Base-by-base conservation (phyloP, 1,284 basidiomycete genomes). In the Puccinia polysora region DNA sequence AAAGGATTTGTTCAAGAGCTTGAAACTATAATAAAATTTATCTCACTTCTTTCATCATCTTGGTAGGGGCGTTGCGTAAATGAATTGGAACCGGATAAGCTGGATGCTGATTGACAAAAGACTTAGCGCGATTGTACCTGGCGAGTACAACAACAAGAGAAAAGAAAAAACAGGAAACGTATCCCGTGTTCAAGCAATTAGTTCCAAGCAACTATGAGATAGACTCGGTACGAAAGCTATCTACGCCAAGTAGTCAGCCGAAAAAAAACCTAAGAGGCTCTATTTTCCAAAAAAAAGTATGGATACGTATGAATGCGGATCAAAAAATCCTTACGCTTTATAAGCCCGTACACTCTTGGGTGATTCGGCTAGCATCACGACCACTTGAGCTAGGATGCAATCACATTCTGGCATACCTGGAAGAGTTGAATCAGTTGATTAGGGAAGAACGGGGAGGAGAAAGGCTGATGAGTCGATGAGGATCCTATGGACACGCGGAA, bases 11-110 rank as follows among this genome's bases (percentile, higher is more conserved):
- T 30, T 73, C 7, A 6, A 74, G 62, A 15, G 25, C 18, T 23
- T 18, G 2, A 36, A 36, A 58, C 28, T 2, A 81, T 80, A 77
- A 91, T 91, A 30, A 84, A 85, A 65, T 85, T 77, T 90, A 91
- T 4, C 88, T 89, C 0, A 94, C 83, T 20, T 88, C 84, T 77
- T 88, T 87, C 90, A 94, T 91, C 32, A 94, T 79, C 38, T 78
- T 80, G 4, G 91, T 94, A 1, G 91, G 91, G 1, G 91, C 91
- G 78, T 95, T 95, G n/a, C 92, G 84, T 75, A 94, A 84, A 70
- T 86, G 83, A 72, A 91, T 76, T 0, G 92, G 91, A 0, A 95
- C 87, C 0, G 87, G 84, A 47, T 85, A 80, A 0, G 83, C 82
- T 52, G 81, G 78, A 7, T 75, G 77, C 8, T 79, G 78, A 10